These are phyloP conservation scores for Leishmania arabica DNA, from an alignment of 208 protist species.

Conservation along the genomic window DNA sequence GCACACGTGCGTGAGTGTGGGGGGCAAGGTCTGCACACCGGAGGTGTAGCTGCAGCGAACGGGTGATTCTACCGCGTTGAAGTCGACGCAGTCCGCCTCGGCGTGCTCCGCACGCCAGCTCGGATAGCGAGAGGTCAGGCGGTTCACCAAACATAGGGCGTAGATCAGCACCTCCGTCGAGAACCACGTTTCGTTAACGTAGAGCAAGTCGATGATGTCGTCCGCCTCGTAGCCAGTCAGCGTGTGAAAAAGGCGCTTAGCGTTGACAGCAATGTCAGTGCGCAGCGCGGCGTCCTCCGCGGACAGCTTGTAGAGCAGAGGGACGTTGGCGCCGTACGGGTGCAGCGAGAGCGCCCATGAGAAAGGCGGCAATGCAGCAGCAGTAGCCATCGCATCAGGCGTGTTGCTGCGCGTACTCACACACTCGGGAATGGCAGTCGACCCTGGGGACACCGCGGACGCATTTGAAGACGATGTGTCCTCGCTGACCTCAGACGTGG, in stretches of 20 bases:
- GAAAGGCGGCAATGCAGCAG: background rate
- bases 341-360: background rate
- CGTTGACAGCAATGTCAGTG: constrained; percentile 16
- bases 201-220: constrained; percentile 40
- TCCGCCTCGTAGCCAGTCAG: constrained; percentile 36
- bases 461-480: constrained; percentile 8
- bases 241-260: constrained; percentile 18
- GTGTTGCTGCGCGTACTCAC: constrained; percentile 19
- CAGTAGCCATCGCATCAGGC: background rate
- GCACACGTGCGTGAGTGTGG: constrained; percentile 16
- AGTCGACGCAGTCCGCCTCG: constrained; percentile 9
- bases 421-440: constrained; percentile 20
- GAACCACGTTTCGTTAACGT: constrained; percentile 38
- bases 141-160: constrained; percentile 49
- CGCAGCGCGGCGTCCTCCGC: constrained; percentile 20
- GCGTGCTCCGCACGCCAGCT: constrained; percentile 20
- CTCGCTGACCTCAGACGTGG: constrained; percentile 5
- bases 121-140: constrained; percentile 36
- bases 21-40: background rate
- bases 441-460: constrained; percentile 3
- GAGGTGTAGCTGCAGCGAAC: background rate
- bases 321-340: background rate
- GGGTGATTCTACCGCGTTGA: constrained; percentile 12
- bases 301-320: constrained; percentile 12
- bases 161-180: constrained; percentile 39